Conservation (phyloP, 352 stramenopile species). For the Pythium periplocum region DNA sequence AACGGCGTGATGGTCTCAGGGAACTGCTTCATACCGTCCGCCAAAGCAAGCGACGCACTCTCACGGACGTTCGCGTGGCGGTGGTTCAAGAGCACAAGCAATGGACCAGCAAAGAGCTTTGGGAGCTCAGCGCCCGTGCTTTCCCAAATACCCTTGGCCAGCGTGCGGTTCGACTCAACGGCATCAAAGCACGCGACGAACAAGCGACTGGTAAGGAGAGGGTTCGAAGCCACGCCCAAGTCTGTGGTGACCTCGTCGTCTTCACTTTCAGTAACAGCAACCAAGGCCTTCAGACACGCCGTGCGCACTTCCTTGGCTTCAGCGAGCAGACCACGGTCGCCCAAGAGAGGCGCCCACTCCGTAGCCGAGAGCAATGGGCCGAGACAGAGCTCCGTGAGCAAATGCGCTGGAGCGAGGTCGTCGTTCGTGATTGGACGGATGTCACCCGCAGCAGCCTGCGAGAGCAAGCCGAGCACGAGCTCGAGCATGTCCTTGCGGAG, state of each 20-base stretch:
- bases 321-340: slow-evolving; percentile 66
- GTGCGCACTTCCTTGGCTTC: slow-evolving; percentile 43
- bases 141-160: slow-evolving; percentile 68
- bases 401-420: slow-evolving; percentile 42
- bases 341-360: slow-evolving; percentile 70
- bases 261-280: slow-evolving; percentile 52
- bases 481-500: slow-evolving; percentile 76
- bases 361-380: slow-evolving; percentile 43
- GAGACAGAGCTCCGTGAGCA: slow-evolving; percentile 56
- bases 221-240: slow-evolving; percentile 23
- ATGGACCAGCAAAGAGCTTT: slow-evolving; percentile 49
- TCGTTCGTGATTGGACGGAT: slow-evolving; percentile 58
- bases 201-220: slow-evolving; percentile 49
- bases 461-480: slow-evolving; percentile 55
- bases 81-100: slow-evolving; percentile 79
- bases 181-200: slow-evolving; percentile 67
- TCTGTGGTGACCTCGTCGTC: slow-evolving; percentile 41
- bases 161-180: slow-evolving; percentile 44
- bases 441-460: slow-evolving; percentile 40
- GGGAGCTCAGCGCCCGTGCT: slow-evolving; percentile 38
- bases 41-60: slow-evolving; percentile 69
- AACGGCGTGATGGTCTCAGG: slow-evolving; percentile 62
- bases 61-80: slow-evolving; percentile 66
- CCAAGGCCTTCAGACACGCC: slow-evolving; percentile 53
- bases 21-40: slow-evolving; percentile 77